Conservation (phyloP, 2,329 filamentous ascomycete species). For the Ophiocordyceps camponoti-rufipedis region DNA sequence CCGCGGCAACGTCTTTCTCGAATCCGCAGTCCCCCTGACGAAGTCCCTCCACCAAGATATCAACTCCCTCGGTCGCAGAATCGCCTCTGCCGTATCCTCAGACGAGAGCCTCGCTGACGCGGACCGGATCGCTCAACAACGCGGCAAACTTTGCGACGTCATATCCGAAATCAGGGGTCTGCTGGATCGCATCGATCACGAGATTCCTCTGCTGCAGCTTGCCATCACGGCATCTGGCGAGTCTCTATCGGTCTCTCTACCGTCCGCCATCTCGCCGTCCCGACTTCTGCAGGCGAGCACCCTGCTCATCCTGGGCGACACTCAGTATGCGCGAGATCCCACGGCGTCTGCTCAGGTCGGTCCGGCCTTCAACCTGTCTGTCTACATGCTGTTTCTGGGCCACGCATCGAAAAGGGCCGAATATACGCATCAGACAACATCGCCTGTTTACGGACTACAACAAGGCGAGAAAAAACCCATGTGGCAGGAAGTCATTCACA, state of each 20-base stretch:
- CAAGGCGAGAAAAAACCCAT: conserved; percentile 42
- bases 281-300: conserved; percentile 84
- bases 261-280: conserved; percentile 73
- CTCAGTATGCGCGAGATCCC: conserved; percentile 53
- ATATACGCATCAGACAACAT: not conserved
- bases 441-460: conserved; percentile 10
- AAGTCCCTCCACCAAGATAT: conserved; percentile 74
- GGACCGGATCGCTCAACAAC: conserved; percentile 15
- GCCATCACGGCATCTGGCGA: conserved; percentile 90
- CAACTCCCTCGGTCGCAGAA: conserved; percentile 54
- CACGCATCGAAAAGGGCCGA: conserved; percentile 33
- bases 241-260: conserved; percentile 62
- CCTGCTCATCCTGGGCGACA: conserved; percentile 72
- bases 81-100: conserved; percentile 50
- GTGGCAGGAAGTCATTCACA: conserved; percentile 96
- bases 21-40: conserved; percentile 69
- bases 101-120: conserved; percentile 30
- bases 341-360: conserved; percentile 60
- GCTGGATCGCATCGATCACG: conserved; percentile 67
- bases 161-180: conserved; percentile 58
- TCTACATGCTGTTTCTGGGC: conserved; percentile 89
- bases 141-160: conserved; percentile 49
- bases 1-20: conserved; percentile 42
- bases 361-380: conserved; percentile 65
- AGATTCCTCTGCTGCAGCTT: conserved; percentile 79